Evolutionary conservation across 2,329 filamentous ascomycete species (phyloP), one percentile per base, ranked within the genome.

Genomic region (Aspergillus eucalypticola): DNA sequence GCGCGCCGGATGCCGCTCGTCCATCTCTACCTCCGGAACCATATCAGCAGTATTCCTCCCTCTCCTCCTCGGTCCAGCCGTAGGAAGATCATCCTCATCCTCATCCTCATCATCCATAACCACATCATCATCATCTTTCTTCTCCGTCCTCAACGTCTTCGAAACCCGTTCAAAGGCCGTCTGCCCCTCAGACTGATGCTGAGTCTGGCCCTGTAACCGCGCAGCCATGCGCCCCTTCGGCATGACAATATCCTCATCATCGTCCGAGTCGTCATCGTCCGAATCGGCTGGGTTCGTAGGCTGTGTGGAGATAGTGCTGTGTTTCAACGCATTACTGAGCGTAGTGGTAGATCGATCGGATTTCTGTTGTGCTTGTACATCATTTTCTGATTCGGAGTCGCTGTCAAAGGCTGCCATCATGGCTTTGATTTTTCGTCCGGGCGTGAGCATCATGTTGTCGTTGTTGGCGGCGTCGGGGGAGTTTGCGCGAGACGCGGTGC

Each of bases 191-290:
- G 17, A 8, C 10, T 71, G 67, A 39, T 70, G 67, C 29, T 71
- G 66, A 11, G 66, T 61, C 29, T 66, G 60, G 25, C 71, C 82
- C 62, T 84, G 82, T 82, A 92, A 86, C 54, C 86, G 82, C 15
- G 88, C 82, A 11, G 88, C 88, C 66, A 91, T 79, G 55, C 84
- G 83, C 23, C 88, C 88, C 57, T 83, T 82, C 0, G 89, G 89
- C 48, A 82, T 74, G 51, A 83, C 77, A 29, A 76, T 79, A 35
- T 82, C 79, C n/a, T 82, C 81, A n/a, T 82, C 79, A 2, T 77
- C 73, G 3, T 77, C 72, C 27, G 27, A 29, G 5, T 77, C 73
- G 3, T 77, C 72, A 4, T 66, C 58, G 7, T 61, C 60, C 4
- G 53, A 49, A 32, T 64, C 56, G 23, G 58, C 54, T 5, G 25